phyloP scores from a whole-genome alignment of 78 protist genomes.

The Planoprotostelium fungivorum region DNA sequence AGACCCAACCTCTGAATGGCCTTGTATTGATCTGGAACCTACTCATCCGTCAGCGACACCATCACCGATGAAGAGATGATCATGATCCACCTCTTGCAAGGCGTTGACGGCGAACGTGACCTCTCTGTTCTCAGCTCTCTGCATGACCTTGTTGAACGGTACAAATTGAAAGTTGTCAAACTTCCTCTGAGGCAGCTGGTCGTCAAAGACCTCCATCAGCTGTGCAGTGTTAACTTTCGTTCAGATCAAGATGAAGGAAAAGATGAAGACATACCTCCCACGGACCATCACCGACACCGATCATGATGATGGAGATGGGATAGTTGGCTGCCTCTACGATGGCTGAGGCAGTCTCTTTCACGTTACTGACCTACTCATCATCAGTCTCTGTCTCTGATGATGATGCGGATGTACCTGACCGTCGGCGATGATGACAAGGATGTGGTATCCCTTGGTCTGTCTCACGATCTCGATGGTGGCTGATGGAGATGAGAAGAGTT shows the following conservation, averaged over 20 bases:
- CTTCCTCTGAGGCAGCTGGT: constrained; percentile 34
- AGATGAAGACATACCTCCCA: constrained; percentile 14
- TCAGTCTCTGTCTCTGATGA: background rate
- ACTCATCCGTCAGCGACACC: background rate
- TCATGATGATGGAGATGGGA: constrained; percentile 56
- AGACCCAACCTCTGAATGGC: background rate
- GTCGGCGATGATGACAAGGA: constrained; percentile 63
- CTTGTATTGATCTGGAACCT: background rate
- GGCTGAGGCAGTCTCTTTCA: constrained; percentile 40
- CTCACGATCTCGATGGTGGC: constrained; percentile 42
- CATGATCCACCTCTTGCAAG: constrained; percentile 29
- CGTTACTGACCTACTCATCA: constrained; percentile 41
- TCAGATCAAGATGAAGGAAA: background rate
- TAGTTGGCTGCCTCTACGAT: constrained; percentile 54
- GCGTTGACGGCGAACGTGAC: constrained; percentile 61
- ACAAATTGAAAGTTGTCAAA: constrained; percentile 75
- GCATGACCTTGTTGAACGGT: constrained; percentile 12
- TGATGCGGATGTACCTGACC: constrained; percentile 17
- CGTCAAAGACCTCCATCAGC: constrained; percentile 50
- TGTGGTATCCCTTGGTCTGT: constrained; percentile 32
- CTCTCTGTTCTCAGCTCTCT: constrained; percentile 48
- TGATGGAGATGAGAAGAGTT: background rate
- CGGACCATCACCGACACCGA: constrained; percentile 78
- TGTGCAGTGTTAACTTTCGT: background rate
- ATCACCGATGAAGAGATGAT: no score